Evolutionary conservation across 1,284 basidiomycete genomes (phyloP), one percentile per base, ranked within the genome.

Genomic region (Cystobasidium sp.): DNA sequence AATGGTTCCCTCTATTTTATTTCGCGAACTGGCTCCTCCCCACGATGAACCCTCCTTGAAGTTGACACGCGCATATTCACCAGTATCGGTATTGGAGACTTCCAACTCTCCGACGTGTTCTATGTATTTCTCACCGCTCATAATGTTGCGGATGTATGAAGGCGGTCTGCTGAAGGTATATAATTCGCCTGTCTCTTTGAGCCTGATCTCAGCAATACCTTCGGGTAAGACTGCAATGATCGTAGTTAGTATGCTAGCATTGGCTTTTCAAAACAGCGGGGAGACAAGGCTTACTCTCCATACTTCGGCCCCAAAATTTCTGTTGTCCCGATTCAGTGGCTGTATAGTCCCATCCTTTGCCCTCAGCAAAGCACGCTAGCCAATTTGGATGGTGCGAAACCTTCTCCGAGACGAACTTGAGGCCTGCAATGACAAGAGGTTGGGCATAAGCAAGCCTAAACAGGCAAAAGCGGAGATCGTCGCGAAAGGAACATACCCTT

Each of bases 61-160:
- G 59, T 91, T 89, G 22, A 94, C 81, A 14, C 88, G 84, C 78
- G 90, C 92, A 41, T 84, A 83, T 49, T 81, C 80, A 12, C 86
- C 84, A 18, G 85, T 86, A 22, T 83, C 83, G 2, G 82, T 84
- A 77, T 91, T 91, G 76, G 87, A 86, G 59, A 95, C 88, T 22
- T 85, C 86, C 87, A 81, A 89, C 86, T 76, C 92, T 88, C 75
- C 87, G 85, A 81, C 93, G 89, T 82, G 79, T 75, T 94, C 93
- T 47, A 95, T 86, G 81, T 94, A 95, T 80, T 94, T 94, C 20
- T 90, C 90, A 24, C 93, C 93, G 82, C 92, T 89, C 87, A 94
- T 89, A 73, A 95, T 84, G 82, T 94, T 94, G 75, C 58, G 75
- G 85, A 94, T 89, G 82, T 93, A 94, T 0, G 91, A 91, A 0